A percentile compares a stretch with the other conserved stretches of the same genome.
phyloP scores from a whole-genome alignment of 495 filamentous ascomycete species.

The Daldinia vernicosa region DNA sequence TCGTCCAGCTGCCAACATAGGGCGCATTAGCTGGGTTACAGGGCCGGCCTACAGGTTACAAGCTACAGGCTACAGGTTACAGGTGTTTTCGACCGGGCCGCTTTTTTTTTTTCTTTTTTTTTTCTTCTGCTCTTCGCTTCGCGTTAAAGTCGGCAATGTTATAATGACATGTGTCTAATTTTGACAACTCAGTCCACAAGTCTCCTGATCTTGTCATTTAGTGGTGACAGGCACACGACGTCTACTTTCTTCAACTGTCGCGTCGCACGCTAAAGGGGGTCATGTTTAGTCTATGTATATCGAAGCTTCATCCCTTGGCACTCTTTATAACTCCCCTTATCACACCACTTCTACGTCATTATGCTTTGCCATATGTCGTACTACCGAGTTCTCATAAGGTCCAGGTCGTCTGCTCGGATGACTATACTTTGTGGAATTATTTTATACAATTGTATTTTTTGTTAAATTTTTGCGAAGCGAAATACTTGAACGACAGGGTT shows the following conservation, averaged over 20 bases:
- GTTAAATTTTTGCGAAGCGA: not conserved
- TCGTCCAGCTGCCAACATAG: conserved; percentile 14
- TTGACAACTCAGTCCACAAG: conserved; percentile 24
- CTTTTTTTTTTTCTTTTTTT: conserved; percentile 19
- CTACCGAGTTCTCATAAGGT: conserved; percentile 27
- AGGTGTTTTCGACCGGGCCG: not conserved
- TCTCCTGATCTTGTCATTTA: conserved; percentile 34
- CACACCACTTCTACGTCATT: conserved; percentile 44
- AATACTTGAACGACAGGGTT: not conserved
- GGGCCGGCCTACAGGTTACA: conserved; percentile 1
- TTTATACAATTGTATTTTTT: conserved; percentile 5
- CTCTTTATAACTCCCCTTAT: conserved; percentile 31
- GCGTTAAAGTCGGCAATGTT: conserved; percentile 11
- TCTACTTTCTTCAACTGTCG: conserved; percentile 19
- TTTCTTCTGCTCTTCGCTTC: not conserved
- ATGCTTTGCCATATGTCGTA: conserved; percentile 28
- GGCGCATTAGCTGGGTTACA: conserved; percentile 15
- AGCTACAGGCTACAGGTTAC: not conserved
- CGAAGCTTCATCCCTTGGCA: conserved; percentile 33
- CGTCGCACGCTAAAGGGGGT: conserved; percentile 17
- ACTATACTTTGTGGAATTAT: conserved; percentile 8
- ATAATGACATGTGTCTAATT: conserved; percentile 16
- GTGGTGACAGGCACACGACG: conserved; percentile 23
- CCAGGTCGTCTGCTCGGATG: conserved; percentile 18
- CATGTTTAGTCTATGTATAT: conserved; percentile 2